These are phyloP conservation scores for Taphrina sp. DNA, from an alignment of 1,139 yeast species.

Conservation along the genomic window DNA sequence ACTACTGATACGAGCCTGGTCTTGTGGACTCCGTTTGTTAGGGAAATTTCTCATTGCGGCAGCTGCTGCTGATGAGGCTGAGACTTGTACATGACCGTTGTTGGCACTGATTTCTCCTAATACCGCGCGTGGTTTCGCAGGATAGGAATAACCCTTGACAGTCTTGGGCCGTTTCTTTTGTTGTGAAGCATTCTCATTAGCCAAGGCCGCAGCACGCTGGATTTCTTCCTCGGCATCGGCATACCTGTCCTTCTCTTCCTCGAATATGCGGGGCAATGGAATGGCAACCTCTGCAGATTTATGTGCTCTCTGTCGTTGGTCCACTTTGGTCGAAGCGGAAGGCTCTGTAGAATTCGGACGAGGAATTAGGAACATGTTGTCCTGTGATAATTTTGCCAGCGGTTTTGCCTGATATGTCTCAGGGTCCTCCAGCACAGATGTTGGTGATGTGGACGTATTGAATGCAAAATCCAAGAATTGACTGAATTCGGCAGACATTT, in stretches of 20 bases:
- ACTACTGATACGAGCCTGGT: conserved; percentile 15
- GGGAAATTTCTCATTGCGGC: conserved; percentile 20
- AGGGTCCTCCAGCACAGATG: conserved; percentile 13
- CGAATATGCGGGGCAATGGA: conserved; percentile 22
- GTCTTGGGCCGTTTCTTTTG: conserved; percentile 15
- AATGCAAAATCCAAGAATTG: conserved; percentile 32
- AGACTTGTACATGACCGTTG: neutral
- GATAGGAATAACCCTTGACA: conserved; percentile 28
- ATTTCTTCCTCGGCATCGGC: conserved; percentile 31
- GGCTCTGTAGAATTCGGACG: conserved; percentile 15
- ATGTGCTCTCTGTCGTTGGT: conserved; percentile 25
- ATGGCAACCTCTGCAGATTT: conserved; percentile 20
- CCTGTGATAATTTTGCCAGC: conserved; percentile 10
- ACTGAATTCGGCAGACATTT: conserved; percentile 34
- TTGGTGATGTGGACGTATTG: conserved; percentile 16
- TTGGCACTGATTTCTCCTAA: conserved; percentile 22
- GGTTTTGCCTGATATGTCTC: conserved; percentile 25
- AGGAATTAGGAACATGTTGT: neutral
- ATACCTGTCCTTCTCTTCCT: conserved; percentile 27
- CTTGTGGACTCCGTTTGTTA: neutral
- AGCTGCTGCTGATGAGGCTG: conserved; percentile 4
- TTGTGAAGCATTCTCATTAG: neutral
- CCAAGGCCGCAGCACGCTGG: conserved; percentile 10
- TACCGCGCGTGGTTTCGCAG: conserved; percentile 24
- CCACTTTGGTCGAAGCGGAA: conserved; percentile 8